Evolutionary conservation across 805 yeast genomes (phyloP).

Genomic region (Candida koratica): DNA sequence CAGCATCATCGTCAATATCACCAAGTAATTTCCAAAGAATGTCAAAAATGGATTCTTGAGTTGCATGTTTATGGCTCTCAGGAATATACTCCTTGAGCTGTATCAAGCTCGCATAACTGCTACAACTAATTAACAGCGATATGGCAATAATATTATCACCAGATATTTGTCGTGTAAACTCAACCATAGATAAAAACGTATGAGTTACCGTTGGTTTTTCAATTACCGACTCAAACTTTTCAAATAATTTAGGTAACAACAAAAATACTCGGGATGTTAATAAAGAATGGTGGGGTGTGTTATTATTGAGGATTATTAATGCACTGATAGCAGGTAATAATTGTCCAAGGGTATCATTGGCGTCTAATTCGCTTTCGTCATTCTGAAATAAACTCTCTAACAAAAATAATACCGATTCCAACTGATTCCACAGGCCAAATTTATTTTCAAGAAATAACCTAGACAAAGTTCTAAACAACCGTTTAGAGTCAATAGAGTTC

Average conservation of each 20-base stretch:
- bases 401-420: conserved; percentile 42
- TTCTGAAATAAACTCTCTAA: conserved; percentile 43
- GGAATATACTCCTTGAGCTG: conserved; percentile 14
- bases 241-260: conserved; percentile 53
- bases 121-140: conserved; percentile 48
- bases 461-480: conserved; percentile 16
- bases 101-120: conserved; percentile 41
- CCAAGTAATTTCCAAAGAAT: conserved; percentile 46
- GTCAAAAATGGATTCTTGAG: conserved; percentile 34
- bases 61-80: conserved; percentile 10
- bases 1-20: conserved; percentile 76
- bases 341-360: conserved; percentile 15
- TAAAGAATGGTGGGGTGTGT: conserved; percentile 21
- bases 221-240: conserved; percentile 42
- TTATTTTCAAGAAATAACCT: background rate
- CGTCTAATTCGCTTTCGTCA: conserved; percentile 25
- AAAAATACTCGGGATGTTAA: conserved; percentile 49
- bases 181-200: conserved; percentile 25
- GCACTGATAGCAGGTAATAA: background rate
- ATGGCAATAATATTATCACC: conserved; percentile 20
- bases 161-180: conserved; percentile 17
- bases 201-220: conserved; percentile 26
- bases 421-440: conserved; percentile 22
- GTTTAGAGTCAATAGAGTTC: conserved; percentile 36
- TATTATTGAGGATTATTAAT: conserved; percentile 1